Evolutionary conservation across 2,329 filamentous ascomycete genomes (phyloP).

Genomic region (Pleurostoma richardsiae): DNA sequence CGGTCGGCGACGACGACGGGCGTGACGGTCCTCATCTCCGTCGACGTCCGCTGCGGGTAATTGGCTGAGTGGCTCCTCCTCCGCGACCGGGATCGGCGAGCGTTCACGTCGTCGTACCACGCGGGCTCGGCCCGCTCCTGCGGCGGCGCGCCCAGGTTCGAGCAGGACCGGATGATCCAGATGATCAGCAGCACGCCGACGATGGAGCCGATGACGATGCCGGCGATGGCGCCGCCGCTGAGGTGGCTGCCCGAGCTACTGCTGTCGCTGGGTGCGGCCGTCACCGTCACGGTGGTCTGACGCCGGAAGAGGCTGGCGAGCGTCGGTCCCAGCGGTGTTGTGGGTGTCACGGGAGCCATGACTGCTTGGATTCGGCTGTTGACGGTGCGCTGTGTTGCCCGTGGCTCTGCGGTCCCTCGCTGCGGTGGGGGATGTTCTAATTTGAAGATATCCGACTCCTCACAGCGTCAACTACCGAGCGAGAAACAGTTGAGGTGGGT

Average conservation of each 20-base stretch:
- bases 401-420: too few species aligned
- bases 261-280: slow-evolving; percentile 10
- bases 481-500: too few species aligned
- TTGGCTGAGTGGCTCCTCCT: not conserved
- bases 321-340: too few species aligned
- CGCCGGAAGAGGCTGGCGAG: too few species aligned
- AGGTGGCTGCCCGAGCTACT: slow-evolving; percentile 19
- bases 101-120: slow-evolving; percentile 24
- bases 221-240: slow-evolving; percentile 43
- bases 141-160: slow-evolving; percentile 31
- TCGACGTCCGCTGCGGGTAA: not conserved
- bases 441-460: too few species aligned
- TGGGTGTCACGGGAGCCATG: too few species aligned
- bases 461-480: too few species aligned
- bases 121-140: slow-evolving; percentile 13
- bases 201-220: slow-evolving; percentile 45
- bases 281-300: slow-evolving; percentile 17
- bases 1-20: not conserved
- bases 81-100: not conserved
- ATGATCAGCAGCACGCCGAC: slow-evolving; percentile 37
- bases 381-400: too few species aligned
- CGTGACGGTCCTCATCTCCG: not conserved
- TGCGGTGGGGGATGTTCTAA: too few species aligned
- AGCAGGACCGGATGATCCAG: slow-evolving; percentile 41
- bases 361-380: too few species aligned